Evolutionary conservation across 2,329 filamentous ascomycete species (phyloP).

Genomic region (Beauveria scarabaeidicola): DNA sequence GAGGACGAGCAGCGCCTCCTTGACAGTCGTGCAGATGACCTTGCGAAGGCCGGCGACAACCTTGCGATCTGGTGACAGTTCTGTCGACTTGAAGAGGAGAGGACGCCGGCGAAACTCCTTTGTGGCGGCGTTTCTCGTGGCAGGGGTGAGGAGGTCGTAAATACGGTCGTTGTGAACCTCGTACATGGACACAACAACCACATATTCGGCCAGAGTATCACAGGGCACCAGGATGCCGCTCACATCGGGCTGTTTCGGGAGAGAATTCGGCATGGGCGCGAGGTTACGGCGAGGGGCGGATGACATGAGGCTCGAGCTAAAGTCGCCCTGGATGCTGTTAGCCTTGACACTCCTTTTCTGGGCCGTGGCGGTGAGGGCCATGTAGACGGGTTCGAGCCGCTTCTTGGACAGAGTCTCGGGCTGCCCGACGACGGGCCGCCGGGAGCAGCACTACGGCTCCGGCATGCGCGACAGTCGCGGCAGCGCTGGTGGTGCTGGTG

Average conservation of each 20-base stretch:
- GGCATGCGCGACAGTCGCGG: conserved; percentile 9
- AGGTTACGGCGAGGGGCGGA: conserved; percentile 53
- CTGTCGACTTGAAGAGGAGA: conserved; percentile 85
- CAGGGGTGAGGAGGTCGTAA: conserved; percentile 75
- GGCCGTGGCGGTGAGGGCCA: conserved; percentile 38
- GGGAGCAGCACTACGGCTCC: conserved; percentile 23
- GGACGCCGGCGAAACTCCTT: conserved; percentile 70
- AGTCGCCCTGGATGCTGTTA: conserved; percentile 44
- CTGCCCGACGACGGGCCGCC: neutral
- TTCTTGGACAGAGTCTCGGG: conserved; percentile 27
- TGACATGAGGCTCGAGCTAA: conserved; percentile 33
- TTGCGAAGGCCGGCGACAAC: conserved; percentile 88
- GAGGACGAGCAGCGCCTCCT: conserved; percentile 80
- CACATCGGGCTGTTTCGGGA: conserved; percentile 69
- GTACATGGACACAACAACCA: conserved; percentile 92
- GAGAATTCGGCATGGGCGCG: conserved; percentile 53
- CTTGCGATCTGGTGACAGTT: conserved; percentile 82
- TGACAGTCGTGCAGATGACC: conserved; percentile 71
- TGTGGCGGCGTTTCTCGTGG: conserved; percentile 48
- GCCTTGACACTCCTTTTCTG: conserved; percentile 25
- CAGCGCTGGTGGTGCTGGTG: neutral
- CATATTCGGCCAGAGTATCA: conserved; percentile 64
- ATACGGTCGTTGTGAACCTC: conserved; percentile 99
- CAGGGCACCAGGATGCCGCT: conserved; percentile 56
- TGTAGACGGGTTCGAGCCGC: conserved; percentile 25